phyloP scores from a whole-genome alignment of 257 asterid genomes.

The Hygrophila difformis region DNA sequence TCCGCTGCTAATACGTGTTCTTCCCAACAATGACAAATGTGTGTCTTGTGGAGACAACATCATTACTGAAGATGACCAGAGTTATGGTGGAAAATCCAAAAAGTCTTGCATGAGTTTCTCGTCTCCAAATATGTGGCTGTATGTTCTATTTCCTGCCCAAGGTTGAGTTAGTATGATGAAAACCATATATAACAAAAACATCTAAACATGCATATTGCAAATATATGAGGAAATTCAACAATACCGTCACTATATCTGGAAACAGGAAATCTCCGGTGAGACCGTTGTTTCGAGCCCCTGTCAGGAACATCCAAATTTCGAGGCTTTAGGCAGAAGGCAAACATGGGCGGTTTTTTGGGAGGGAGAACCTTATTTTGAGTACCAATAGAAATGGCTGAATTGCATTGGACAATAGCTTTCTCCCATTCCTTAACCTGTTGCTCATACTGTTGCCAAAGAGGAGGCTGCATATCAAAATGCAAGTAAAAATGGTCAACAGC shows the following conservation, averaged over 20 bases:
- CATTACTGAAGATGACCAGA: conserved; percentile 33
- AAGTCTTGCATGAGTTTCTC: conserved; percentile 32
- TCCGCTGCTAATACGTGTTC: too few species aligned
- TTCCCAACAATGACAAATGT: conserved; percentile 23
- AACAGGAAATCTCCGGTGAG: conserved; percentile 51
- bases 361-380: conserved; percentile 32
- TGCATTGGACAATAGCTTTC: conserved; percentile 32
- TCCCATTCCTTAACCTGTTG: conserved; percentile 71
- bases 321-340: conserved; percentile 71
- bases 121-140: conserved; percentile 32
- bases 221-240: neutral
- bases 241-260: conserved; percentile 40
- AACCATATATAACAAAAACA: neutral
- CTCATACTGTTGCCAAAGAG: conserved; percentile 65
- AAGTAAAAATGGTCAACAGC: neutral
- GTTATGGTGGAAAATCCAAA: conserved; percentile 41
- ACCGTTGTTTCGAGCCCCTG: conserved; percentile 62
- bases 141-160: conserved; percentile 48
- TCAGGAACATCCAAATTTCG: conserved; percentile 64
- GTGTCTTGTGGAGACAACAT: conserved; percentile 37
- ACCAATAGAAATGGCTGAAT: conserved; percentile 24
- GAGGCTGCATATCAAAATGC: conserved; percentile 45
- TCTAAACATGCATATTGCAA: neutral
- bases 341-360: conserved; percentile 64
- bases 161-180: neutral